Base-by-base conservation (phyloP, 495 filamentous ascomycete species). In the Neurospora sp. region DNA sequence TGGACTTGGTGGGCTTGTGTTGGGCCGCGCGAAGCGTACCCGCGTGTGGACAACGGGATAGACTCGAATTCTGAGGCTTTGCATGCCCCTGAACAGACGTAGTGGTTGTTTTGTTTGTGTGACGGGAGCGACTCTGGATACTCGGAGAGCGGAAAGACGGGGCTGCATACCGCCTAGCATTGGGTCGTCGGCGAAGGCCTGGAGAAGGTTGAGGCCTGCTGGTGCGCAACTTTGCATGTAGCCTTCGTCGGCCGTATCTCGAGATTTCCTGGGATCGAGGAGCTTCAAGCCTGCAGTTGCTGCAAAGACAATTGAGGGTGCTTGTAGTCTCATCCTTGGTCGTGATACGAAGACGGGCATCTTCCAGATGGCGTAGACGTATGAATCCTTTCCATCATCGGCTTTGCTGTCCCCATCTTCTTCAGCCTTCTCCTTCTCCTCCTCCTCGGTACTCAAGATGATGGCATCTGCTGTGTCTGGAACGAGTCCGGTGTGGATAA, bases 31-130 rank as follows among this genome's bases (percentile, higher is more conserved):
- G 79, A 96, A 97, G 39, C 93, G 87, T 69, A 97, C 89, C 37
- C 93, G 89, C 34, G 93, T 92, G 80, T 93, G 93, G n/a, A 94
- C 89, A 5, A 92, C 90, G 17, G 94, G 93, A 66, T 90, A 91
- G 72, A 95, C 88, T 72, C 89, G 90, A 69, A 94, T 88, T 13
- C 89, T 86, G 73, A 91, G 87, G 75, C 86, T 90, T 73, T 88
- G 88, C 17, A 92, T 83, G 37, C 89, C 89, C 72, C 89, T 90
- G 72, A 92, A 86, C 15, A 89, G 86, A 84, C 78, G 89, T 84
- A 73, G 84, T 81, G 76, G 78, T 70, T 81, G 89, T 85, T 77
- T 89, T 82, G 74, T 85, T 83, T 83, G 82, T 0, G 84, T 85
- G 9, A 81, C 76, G 21, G 92, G 93, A 17, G 91, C 88, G 19